A percentile compares a stretch with the other conserved stretches of the same genome.
Conservation (phyloP, 495 filamentous ascomycete species). For the Endocarpon pusillum region DNA sequence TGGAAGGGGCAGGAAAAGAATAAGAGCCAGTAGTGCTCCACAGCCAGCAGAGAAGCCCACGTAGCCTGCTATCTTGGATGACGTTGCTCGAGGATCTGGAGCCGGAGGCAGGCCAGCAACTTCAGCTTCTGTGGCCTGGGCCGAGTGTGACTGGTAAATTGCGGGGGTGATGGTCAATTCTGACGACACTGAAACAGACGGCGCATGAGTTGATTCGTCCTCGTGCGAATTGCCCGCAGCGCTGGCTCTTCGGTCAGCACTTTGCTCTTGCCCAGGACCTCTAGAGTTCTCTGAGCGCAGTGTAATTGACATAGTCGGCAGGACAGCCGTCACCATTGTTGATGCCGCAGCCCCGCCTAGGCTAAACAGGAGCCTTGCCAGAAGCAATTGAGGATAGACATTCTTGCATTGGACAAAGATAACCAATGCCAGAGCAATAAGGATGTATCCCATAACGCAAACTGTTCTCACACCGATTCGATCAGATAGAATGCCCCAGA, state of each 20-base stretch:
- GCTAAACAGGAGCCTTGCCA: constrained; percentile 77
- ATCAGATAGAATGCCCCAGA: constrained; percentile 88
- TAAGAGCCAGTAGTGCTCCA: constrained; percentile 71
- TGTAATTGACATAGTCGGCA: constrained; percentile 80
- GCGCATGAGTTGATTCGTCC: constrained; percentile 3
- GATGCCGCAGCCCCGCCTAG: constrained; percentile 79
- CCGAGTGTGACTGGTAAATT: constrained; percentile 15
- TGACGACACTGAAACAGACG: constrained; percentile 37
- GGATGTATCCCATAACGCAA: constrained; percentile 57
- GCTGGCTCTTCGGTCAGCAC: too few relatives aligned
- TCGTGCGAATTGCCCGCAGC: too few relatives aligned
- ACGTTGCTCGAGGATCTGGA: constrained; percentile 13
- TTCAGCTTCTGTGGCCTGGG: constrained; percentile 6
- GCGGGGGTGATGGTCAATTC: constrained; percentile 47
- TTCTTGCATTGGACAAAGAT: constrained; percentile 71
- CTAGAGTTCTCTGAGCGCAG: too few relatives aligned
- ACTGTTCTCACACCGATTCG: constrained; percentile 66
- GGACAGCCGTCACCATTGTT: constrained; percentile 93
- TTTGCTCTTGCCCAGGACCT: too few relatives aligned
- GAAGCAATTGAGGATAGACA: constrained; percentile 76
- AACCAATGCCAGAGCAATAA: constrained; percentile 61
- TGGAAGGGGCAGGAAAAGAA: constrained; percentile 72
- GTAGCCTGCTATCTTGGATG: constrained; percentile 61
- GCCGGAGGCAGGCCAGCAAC: constrained; percentile 4
- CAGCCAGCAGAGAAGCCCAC: constrained; percentile 87